Conservation (phyloP, 2,329 filamentous ascomycete genomes). For the Colletotrichum zoysiae region DNA sequence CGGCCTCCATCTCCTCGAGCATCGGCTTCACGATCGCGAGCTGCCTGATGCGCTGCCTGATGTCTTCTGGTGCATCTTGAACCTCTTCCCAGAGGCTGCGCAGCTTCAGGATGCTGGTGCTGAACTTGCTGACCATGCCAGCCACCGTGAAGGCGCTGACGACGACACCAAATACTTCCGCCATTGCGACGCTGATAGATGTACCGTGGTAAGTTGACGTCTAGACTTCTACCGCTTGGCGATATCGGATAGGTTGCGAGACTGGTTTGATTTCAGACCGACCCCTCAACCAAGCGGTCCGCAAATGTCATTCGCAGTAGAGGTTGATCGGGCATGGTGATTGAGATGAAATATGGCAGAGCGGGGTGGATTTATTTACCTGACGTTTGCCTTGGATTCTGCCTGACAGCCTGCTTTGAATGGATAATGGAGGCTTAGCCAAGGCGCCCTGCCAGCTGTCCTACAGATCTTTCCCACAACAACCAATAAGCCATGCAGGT, state of each 20-base stretch:
- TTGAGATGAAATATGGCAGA: not conserved
- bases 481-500: not conserved
- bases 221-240: no score
- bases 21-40: slow-evolving; percentile 11
- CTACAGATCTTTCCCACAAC: not conserved
- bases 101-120: slow-evolving; percentile 19
- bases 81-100: slow-evolving; percentile 34
- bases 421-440: not conserved
- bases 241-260: no score
- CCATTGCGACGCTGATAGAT: slow-evolving; percentile 9
- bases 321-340: not conserved
- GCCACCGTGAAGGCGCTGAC: slow-evolving; percentile 27
- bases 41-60: slow-evolving; percentile 5
- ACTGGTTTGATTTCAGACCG: no score
- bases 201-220: no score
- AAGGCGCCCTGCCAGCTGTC: not conserved
- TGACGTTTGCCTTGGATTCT: not conserved
- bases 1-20: not conserved
- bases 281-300: no score
- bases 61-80: slow-evolving; percentile 22
- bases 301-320: not conserved
- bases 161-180: slow-evolving; percentile 27
- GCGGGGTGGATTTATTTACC: not conserved
- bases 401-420: not conserved
- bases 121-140: slow-evolving; percentile 12